Evolutionary conservation across 2,329 filamentous ascomycete species (phyloP), one percentile per base, ranked within the genome.

Genomic region (Paracoccidioides brasiliensis): DNA sequence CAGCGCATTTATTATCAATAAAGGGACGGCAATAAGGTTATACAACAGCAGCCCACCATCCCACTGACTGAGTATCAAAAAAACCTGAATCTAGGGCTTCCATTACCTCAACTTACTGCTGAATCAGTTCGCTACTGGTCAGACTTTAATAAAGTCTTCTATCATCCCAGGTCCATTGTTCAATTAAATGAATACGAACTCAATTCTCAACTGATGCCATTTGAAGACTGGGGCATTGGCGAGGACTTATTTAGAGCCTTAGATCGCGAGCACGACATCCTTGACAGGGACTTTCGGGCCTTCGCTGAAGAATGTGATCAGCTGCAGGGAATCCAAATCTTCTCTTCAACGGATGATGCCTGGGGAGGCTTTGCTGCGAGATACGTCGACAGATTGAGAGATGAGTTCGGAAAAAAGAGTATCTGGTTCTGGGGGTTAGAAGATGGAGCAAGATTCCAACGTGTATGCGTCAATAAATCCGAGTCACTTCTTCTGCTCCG

Each of bases 261-360:
- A 6, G 86, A 91, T 68, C 83, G 80, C 64, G 89, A 95, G 64
- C 82, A 90, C 61, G 91, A 96, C 63, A 70, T 97, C 4, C 74
- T 96, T 3, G 93, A 98, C 67, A 81, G 90, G n/a, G 91, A 98
- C 68, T 74, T 96, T 61, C 79, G 93, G 41, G 84, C 84, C 0
- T 96, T 96, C 67, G 81, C 85, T 2, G 93, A 98, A 72, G 93
- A 97, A 71, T 93, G 90, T 61, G 93, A 98, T 69, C 84, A 89
- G 55, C 78, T 97, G 72, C 90, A 96, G 70, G 91, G 86, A 0
- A 76, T 98, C 15, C 91, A 97, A 68, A 67, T 90, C 9, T 80
- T 90, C 58, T 77, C 84, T 2, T 80, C 80, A 3, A 72, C 83
- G 5, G 87, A 91, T 65, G 86, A 90, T 70, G 86, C 85, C 10